Conservation (phyloP, 1,284 basidiomycete genomes). For the Termitomyces sp. region DNA sequence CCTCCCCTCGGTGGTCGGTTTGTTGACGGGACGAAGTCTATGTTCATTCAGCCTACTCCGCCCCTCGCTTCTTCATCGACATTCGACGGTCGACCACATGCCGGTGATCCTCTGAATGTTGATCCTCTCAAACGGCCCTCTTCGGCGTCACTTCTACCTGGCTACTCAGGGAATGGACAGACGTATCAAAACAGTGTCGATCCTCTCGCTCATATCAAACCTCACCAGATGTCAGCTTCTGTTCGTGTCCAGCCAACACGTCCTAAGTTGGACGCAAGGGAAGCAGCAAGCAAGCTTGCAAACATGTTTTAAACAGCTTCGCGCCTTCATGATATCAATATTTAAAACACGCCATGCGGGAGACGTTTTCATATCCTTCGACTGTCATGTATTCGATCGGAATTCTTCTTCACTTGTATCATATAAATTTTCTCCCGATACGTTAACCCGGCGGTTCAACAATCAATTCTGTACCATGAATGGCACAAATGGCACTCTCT, state of each 20-base stretch:
- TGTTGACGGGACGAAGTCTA: conserved; percentile 69
- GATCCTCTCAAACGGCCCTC: conserved; percentile 21
- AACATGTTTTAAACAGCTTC: conserved; percentile 64
- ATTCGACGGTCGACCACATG: conserved; percentile 3
- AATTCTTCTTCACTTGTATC: not conserved
- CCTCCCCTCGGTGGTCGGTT: conserved; percentile 62
- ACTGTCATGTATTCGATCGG: not conserved
- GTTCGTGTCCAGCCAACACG: conserved; percentile 63
- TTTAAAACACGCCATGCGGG: not conserved
- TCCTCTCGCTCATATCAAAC: conserved; percentile 56
- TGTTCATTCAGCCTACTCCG: conserved; percentile 54
- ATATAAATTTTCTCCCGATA: not conserved
- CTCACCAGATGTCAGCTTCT: conserved; percentile 60
- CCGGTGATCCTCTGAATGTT: conserved; percentile 11
- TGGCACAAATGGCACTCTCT: not conserved
- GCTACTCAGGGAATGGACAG: conserved; percentile 23
- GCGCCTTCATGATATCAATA: not conserved
- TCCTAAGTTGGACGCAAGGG: conserved; percentile 68
- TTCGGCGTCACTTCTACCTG: conserved; percentile 20
- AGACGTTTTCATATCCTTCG: not conserved
- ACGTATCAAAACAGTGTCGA: conserved; percentile 38
- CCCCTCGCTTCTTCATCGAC: conserved; percentile 27
- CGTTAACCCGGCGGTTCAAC: not conserved
- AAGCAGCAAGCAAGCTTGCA: conserved; percentile 83
- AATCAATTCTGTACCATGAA: conserved; percentile 5